A percentile compares a stretch with the other conserved stretches of the same genome.
Evolutionary conservation across 495 filamentous ascomycete genomes (phyloP).

Genomic region (Neurospora sp.): DNA sequence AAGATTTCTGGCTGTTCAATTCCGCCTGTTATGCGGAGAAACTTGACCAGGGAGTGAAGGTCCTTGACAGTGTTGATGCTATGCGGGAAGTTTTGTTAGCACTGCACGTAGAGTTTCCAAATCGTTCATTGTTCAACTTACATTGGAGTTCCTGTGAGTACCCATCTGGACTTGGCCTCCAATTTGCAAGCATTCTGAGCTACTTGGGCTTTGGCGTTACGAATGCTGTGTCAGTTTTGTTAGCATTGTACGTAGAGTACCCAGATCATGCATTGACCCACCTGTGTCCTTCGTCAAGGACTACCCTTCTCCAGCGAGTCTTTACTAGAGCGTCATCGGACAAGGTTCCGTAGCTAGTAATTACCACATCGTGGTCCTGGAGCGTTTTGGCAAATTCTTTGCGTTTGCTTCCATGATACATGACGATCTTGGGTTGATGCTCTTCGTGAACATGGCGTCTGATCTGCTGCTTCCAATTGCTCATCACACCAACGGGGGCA

Average conservation of each 20-base stretch:
- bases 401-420: constrained; percentile 61
- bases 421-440: constrained; percentile 51
- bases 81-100: neutral
- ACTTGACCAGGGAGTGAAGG: constrained; percentile 70
- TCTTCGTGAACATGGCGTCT: constrained; percentile 57
- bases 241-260: neutral
- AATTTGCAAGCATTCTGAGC: constrained; percentile 58
- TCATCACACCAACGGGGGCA: constrained; percentile 80
- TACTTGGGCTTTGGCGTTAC: constrained; percentile 64
- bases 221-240: constrained; percentile 38
- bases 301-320: constrained; percentile 67
- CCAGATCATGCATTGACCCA: neutral
- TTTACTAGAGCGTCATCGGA: constrained; percentile 47
- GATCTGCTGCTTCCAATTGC: constrained; percentile 83
- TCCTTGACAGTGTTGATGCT: constrained; percentile 71
- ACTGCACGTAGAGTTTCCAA: neutral
- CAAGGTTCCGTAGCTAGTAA: constrained; percentile 71
- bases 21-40: constrained; percentile 68
- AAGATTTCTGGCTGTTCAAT: constrained; percentile 68
- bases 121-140: constrained; percentile 12
- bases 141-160: constrained; percentile 73
- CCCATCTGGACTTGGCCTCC: constrained; percentile 67
- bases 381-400: constrained; percentile 48
- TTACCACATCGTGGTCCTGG: constrained; percentile 56
- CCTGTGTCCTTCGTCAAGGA: constrained; percentile 77